phyloP scores from a whole-genome alignment of 1,284 basidiomycete genomes.

The Quambalaria eucalypti region DNA sequence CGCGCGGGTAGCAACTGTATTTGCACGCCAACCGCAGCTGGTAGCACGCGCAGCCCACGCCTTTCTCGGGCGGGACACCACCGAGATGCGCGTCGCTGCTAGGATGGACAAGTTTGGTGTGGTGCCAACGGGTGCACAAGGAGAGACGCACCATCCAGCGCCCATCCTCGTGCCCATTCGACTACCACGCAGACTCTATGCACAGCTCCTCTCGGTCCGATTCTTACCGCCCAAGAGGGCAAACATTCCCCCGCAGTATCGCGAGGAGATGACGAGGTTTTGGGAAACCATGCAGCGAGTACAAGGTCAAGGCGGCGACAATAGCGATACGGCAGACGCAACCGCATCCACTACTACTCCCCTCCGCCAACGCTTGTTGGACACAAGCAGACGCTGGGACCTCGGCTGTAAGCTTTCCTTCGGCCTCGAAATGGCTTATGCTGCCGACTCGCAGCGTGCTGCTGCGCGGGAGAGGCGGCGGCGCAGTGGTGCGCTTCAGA shows the following conservation, averaged over 20 bases:
- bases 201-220: slow-evolving; percentile 78
- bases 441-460: background rate
- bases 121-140: slow-evolving; percentile 48
- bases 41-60: slow-evolving; percentile 76
- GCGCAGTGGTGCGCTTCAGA: background rate
- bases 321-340: background rate
- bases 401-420: slow-evolving; percentile 36
- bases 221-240: slow-evolving; percentile 83
- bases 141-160: background rate
- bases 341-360: background rate
- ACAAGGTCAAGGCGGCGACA: no score
- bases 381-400: slow-evolving; percentile 30
- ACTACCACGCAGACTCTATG: slow-evolving; percentile 55
- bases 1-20: slow-evolving; percentile 62
- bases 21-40: slow-evolving; percentile 60
- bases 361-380: background rate
- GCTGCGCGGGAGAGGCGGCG: background rate
- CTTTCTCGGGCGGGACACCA: slow-evolving; percentile 78
- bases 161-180: slow-evolving; percentile 15
- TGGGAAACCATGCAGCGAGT: background rate
- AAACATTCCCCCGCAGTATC: slow-evolving; percentile 56
- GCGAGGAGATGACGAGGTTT: background rate
- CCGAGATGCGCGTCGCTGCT: slow-evolving; percentile 60
- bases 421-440: slow-evolving; percentile 35
- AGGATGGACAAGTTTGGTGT: slow-evolving; percentile 81